Conservation (phyloP, 139 green algal genomes). For the Deuterostichococcus epilithicus region DNA sequence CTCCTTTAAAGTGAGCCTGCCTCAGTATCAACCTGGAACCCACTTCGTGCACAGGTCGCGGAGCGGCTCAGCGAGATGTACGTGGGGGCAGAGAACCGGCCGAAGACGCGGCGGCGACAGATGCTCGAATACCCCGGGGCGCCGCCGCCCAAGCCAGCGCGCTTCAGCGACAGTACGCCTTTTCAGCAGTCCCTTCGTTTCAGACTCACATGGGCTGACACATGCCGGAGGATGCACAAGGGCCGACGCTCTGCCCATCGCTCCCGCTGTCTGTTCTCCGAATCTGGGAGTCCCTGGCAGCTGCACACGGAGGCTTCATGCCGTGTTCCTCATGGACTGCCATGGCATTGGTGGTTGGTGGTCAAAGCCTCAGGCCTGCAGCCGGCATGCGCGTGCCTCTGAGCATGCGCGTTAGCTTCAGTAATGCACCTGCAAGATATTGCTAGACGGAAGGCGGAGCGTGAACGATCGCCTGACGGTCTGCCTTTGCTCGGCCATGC, state of each 20-base stretch:
- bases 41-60: background rate
- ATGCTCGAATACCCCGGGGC: background rate
- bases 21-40: background rate
- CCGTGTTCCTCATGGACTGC: background rate
- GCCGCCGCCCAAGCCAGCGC: constrained; percentile 1
- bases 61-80: background rate
- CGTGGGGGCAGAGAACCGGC: background rate
- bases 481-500: no score
- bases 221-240: background rate
- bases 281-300: background rate
- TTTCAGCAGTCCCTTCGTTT: background rate
- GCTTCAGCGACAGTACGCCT: background rate
- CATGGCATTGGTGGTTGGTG: background rate
- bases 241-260: no score
- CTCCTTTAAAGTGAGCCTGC: background rate
- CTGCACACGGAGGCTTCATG: no score
- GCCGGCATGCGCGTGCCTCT: background rate
- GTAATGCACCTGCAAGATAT: background rate
- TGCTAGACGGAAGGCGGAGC: background rate
- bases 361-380: background rate
- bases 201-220: background rate
- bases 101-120: background rate
- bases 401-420: background rate
- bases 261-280: background rate
- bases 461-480: background rate